These are phyloP conservation scores for Excoecaria agallocha DNA, from an alignment of 345 rosid species.

Conservation along the genomic window DNA sequence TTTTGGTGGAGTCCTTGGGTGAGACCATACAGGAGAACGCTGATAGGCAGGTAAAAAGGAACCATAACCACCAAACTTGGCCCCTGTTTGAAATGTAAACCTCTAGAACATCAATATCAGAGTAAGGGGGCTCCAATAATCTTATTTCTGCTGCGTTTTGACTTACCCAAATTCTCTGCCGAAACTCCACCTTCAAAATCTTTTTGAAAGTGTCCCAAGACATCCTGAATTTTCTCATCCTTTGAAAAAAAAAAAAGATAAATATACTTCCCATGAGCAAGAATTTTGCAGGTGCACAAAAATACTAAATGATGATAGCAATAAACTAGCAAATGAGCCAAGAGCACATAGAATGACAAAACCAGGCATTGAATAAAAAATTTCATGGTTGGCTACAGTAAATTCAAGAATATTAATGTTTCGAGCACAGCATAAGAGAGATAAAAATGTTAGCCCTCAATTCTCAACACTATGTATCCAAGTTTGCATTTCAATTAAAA, in stretches of 20 bases:
- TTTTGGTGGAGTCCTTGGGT: conserved; percentile 54
- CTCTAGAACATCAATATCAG: conserved; percentile 27
- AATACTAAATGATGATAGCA: neutral
- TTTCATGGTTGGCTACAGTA: neutral
- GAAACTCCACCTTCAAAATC: conserved; percentile 98
- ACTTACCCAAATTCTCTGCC: conserved; percentile 92
- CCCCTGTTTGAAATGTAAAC: conserved; percentile 54
- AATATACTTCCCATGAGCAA: neutral
- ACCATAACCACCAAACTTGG: conserved; percentile 96
- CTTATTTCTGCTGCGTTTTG: conserved; percentile 27
- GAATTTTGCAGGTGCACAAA: neutral
- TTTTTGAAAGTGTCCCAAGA: conserved; percentile 90
- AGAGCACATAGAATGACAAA: neutral
- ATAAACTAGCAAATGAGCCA: conserved; percentile 1
- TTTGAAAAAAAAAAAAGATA: conserved; percentile 28
- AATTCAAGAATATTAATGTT: conserved; percentile 10
- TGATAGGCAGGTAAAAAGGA: conserved; percentile 81
- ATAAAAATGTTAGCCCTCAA: conserved; percentile 1
- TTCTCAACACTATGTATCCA: neutral
- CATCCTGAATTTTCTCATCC: conserved; percentile 90
- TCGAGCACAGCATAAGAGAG: neutral
- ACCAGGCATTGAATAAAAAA: neutral
- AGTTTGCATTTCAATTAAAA: conserved; percentile 8
- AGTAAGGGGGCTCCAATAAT: conserved; percentile 27
- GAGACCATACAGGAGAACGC: conserved; percentile 73